Percentiles rank a stretch among this genome's conserved stretches.
Conservation (phyloP, 2,329 filamentous ascomycete species). For the Aspergillaceae sp. region DNA sequence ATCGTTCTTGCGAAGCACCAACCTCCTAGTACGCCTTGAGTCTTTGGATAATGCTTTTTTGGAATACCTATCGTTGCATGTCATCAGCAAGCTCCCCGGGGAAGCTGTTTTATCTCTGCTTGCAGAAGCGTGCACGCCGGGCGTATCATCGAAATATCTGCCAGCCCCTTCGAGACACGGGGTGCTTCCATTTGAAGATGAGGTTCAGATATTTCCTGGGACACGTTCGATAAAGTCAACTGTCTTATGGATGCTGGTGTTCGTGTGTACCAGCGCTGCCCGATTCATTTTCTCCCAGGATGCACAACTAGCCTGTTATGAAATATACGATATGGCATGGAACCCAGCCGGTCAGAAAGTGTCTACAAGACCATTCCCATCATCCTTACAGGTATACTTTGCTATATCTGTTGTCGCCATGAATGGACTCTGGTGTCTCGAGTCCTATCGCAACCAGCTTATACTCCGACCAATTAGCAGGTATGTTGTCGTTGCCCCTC, state of each 20-base stretch:
- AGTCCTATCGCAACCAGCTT: slow-evolving; percentile 3
- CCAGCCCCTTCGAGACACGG: not conserved
- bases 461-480: slow-evolving; percentile 1
- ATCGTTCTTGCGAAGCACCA: not conserved
- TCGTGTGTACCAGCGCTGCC: not conserved
- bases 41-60: slow-evolving; percentile 4
- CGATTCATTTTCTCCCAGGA: not conserved
- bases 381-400: not conserved
- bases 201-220: not conserved
- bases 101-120: not conserved
- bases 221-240: not conserved
- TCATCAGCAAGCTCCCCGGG: not conserved
- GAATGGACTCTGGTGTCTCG: slow-evolving; percentile 4
- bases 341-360: not conserved
- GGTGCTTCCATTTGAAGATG: not conserved
- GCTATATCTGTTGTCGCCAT: not conserved
- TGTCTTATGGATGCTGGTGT: not conserved
- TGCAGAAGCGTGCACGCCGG: not conserved
- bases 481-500: not conserved
- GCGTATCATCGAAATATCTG: not conserved
- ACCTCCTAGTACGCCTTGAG: slow-evolving; percentile 1
- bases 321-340: not conserved
- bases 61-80: slow-evolving; percentile 3
- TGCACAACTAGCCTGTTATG: not conserved
- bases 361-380: not conserved